Percentiles rank a stretch among this genome's conserved stretches.
phyloP scores from a whole-genome alignment of 495 filamentous ascomycete species.

The Clavariopsis aquatica region DNA sequence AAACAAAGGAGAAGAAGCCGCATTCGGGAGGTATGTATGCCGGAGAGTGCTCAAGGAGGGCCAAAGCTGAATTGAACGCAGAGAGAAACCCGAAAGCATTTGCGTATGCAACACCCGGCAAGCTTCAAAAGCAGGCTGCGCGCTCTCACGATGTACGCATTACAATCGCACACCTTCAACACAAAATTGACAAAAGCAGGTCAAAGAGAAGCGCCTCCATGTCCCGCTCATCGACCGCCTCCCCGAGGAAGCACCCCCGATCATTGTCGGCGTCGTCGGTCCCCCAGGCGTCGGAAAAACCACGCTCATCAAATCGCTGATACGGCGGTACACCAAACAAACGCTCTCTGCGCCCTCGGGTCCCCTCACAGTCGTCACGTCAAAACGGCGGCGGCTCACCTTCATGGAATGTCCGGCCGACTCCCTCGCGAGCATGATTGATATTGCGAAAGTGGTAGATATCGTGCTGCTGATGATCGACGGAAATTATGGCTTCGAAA shows the following conservation, averaged over 20 bases:
- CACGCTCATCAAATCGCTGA: slow-evolving; percentile 84
- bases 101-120: slow-evolving; percentile 79
- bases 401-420: slow-evolving; percentile 97
- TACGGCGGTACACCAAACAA: slow-evolving; percentile 94
- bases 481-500: slow-evolving; percentile 97
- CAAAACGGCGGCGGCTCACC: slow-evolving; percentile 86
- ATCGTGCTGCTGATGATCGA: slow-evolving; percentile 97
- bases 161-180: not conserved
- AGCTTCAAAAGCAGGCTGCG: slow-evolving; percentile 77
- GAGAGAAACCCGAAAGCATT: slow-evolving; percentile 91
- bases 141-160: slow-evolving; percentile 82
- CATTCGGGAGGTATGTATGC: slow-evolving; percentile 49
- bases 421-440: slow-evolving; percentile 87
- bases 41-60: not conserved
- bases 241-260: slow-evolving; percentile 92
- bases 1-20: slow-evolving; percentile 89
- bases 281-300: slow-evolving; percentile 87
- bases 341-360: slow-evolving; percentile 84
- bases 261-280: slow-evolving; percentile 89
- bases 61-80: slow-evolving; percentile 39
- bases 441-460: slow-evolving; percentile 93
- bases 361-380: slow-evolving; percentile 91
- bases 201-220: slow-evolving; percentile 94
- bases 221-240: slow-evolving; percentile 93
- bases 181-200: slow-evolving; percentile 47